Evolutionary conservation across 805 yeast genomes (phyloP).

Genomic region (Wickerhamomyces mucosus): DNA sequence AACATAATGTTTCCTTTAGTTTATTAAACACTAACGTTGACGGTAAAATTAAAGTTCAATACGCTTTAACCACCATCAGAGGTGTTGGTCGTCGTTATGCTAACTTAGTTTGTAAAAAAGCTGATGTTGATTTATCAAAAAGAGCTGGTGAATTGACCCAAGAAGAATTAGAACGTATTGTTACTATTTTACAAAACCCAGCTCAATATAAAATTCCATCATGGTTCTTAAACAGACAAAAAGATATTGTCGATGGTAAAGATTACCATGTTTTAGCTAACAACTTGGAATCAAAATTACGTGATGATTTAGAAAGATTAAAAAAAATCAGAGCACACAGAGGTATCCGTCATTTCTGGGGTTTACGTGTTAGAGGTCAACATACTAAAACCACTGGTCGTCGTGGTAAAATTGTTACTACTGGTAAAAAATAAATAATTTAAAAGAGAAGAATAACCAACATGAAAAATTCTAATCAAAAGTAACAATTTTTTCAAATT

Average conservation of each 20-base stretch:
- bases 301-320: slow-evolving; percentile 99
- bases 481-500: neutral
- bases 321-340: slow-evolving; percentile 99
- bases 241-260: slow-evolving; percentile 97
- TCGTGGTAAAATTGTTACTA: slow-evolving; percentile 46
- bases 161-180: slow-evolving; percentile 99
- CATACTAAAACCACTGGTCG: slow-evolving; percentile 99
- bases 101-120: slow-evolving; percentile 99
- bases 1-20: slow-evolving; percentile 35
- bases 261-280: slow-evolving; percentile 98
- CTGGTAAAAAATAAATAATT: slow-evolving; percentile 6
- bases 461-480: neutral
- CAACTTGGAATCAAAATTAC: slow-evolving; percentile 97
- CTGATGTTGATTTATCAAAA: slow-evolving; percentile 96
- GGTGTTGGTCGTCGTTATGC: slow-evolving; percentile 99
- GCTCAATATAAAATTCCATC: slow-evolving; percentile 98
- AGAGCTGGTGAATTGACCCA: slow-evolving; percentile 99
- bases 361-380: slow-evolving; percentile 99
- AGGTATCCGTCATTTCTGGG: slow-evolving; percentile 99
- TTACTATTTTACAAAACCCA: slow-evolving; percentile 99
- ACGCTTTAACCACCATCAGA: slow-evolving; percentile 99
- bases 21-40: slow-evolving; percentile 99
- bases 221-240: slow-evolving; percentile 99
- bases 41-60: slow-evolving; percentile 99
- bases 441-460: no score